Percentiles rank a stretch among this genome's conserved stretches.
These are phyloP conservation scores for Conticribra guillardii DNA, from an alignment of 108 stramenopile genomes.

Conservation along the genomic window DNA sequence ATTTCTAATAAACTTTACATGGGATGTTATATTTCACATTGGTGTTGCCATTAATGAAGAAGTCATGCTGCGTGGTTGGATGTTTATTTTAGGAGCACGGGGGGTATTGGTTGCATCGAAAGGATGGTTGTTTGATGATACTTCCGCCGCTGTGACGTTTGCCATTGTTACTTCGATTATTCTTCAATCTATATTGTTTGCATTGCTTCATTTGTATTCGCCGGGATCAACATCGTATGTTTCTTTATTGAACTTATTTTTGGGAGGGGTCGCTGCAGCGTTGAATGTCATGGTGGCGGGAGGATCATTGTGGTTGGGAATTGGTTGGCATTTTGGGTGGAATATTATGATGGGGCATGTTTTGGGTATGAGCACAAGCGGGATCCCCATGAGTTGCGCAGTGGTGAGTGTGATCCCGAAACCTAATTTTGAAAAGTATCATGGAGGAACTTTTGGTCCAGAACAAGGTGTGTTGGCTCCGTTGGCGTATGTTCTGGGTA, in stretches of 20 bases:
- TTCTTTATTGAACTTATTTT: conserved; percentile 34
- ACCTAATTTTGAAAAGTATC: conserved; percentile 20
- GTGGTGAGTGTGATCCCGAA: conserved; percentile 20
- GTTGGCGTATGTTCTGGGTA: conserved; percentile 39
- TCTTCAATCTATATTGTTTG: conserved; percentile 42
- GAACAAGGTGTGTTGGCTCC: conserved; percentile 41
- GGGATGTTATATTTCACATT: conserved; percentile 46
- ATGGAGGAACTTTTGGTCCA: conserved; percentile 46
- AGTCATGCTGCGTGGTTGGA: conserved; percentile 48
- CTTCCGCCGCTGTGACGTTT: conserved; percentile 3
- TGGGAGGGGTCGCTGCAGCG: conserved; percentile 42
- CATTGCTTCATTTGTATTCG: conserved; percentile 38
- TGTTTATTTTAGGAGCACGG: conserved; percentile 29
- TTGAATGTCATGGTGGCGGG: conserved; percentile 35
- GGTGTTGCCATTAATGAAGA: conserved; percentile 53
- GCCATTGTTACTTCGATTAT: conserved; percentile 27
- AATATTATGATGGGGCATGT: conserved; percentile 48
- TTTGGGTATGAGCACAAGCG: conserved; percentile 34
- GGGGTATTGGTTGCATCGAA: neutral
- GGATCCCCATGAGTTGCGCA: conserved; percentile 45
- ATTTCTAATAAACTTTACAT: conserved; percentile 33
- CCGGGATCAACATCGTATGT: conserved; percentile 39
- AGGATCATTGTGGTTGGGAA: conserved; percentile 35
- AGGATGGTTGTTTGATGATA: conserved; percentile 16
- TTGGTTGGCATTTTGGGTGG: conserved; percentile 56